Percentiles rank a stretch among this genome's conserved stretches.
These are phyloP conservation scores for Leccinellum albellum DNA, from an alignment of 768 basidiomycete species.

Conservation along the genomic window DNA sequence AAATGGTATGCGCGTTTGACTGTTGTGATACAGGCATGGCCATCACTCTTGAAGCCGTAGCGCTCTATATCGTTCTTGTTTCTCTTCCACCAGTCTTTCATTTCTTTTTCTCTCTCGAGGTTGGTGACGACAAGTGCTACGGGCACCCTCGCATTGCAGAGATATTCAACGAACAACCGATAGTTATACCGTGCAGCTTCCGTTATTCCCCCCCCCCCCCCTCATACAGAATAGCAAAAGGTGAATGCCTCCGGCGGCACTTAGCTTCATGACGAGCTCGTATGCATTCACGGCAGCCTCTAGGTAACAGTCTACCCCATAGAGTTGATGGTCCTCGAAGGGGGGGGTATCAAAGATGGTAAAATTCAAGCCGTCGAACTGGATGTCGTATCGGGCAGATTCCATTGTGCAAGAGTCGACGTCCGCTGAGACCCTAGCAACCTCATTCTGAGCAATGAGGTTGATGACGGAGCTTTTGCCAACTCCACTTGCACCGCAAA, in stretches of 20 bases:
- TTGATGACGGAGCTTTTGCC: too few relatives aligned
- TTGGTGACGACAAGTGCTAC: conserved; percentile 37
- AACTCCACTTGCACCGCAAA: too few relatives aligned
- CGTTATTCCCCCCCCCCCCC: conserved; percentile 34
- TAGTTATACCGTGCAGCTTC: conserved; percentile 37
- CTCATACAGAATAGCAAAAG: conserved; percentile 42
- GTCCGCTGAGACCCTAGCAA: conserved; percentile 26
- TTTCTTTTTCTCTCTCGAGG: conserved; percentile 31
- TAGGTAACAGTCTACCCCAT: conserved; percentile 26
- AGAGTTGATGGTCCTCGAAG: conserved; percentile 32
- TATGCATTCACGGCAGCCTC: conserved; percentile 27
- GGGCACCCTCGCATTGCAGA: conserved; percentile 38
- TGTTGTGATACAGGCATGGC: conserved; percentile 30
- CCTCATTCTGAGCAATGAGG: conserved; percentile 4
- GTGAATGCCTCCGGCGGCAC: conserved; percentile 32
- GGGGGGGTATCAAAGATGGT: conserved; percentile 33
- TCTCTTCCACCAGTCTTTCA: conserved; percentile 34
- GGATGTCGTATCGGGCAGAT: conserved; percentile 23
- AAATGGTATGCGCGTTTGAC: too few relatives aligned
- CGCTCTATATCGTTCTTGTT: conserved; percentile 21
- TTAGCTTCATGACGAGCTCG: conserved; percentile 31
- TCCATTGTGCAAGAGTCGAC: conserved; percentile 33
- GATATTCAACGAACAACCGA: conserved; percentile 35
- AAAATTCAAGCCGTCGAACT: conserved; percentile 19
- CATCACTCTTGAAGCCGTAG: conserved; percentile 23